These are phyloP conservation scores for Wickerhamomyces sydowiorum DNA, from an alignment of 805 yeast genomes.

Conservation along the genomic window DNA sequence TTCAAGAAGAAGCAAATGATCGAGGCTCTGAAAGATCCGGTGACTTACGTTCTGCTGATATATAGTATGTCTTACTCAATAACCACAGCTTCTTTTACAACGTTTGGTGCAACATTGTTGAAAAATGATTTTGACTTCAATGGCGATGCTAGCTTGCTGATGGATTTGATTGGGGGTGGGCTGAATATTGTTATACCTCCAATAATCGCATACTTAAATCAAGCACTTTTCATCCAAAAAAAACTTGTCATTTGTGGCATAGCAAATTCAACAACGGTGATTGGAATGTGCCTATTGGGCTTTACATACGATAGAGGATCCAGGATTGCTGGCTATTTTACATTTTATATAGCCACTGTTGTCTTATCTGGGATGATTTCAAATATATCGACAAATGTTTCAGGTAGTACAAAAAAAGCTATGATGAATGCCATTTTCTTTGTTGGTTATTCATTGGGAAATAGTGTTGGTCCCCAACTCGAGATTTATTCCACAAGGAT, in stretches of 20 bases:
- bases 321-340: constrained; percentile 12
- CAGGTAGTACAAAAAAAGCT: constrained; percentile 49
- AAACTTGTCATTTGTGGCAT: constrained; percentile 13
- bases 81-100: not conserved
- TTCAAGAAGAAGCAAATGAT: constrained; percentile 39
- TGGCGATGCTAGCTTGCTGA: constrained; percentile 24
- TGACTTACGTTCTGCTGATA: constrained; percentile 25
- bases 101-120: constrained; percentile 18
- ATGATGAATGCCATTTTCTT: constrained; percentile 42
- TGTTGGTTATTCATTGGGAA: constrained; percentile 45
- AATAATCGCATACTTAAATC: constrained; percentile 20
- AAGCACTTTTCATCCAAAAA: constrained; percentile 7
- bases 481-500: constrained; percentile 51
- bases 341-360: not conserved
- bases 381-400: constrained; percentile 43
- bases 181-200: constrained; percentile 2
- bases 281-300: constrained; percentile 24
- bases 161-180: constrained; percentile 26
- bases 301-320: constrained; percentile 20
- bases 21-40: constrained; percentile 34
- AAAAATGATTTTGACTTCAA: constrained; percentile 18
- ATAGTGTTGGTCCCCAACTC: constrained; percentile 57
- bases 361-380: not conserved
- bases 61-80: not conserved
- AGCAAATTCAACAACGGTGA: constrained; percentile 12